Evolutionary conservation across 2,329 filamentous ascomycete genomes (phyloP), one percentile per base, ranked within the genome.

Genomic region (Phaeosphaeriaceae sp.): DNA sequence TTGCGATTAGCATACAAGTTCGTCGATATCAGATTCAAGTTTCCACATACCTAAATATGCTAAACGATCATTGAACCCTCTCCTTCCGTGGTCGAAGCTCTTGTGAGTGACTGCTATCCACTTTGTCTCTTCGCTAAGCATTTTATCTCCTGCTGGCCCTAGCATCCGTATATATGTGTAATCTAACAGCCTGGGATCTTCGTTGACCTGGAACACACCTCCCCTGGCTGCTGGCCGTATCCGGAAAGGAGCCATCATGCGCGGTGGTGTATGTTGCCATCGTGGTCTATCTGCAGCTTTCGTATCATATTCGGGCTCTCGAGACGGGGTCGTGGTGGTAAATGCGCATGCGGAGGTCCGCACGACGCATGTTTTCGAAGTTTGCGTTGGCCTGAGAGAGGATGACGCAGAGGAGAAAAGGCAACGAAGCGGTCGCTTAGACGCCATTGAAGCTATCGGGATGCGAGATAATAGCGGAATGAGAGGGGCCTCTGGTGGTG

Each of bases 61-160:
- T 74, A 99, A 79, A 55, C 90, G 85, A 67, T 97, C 93, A 73
- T 99, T 99, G 77, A 93, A 96, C 1, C 93, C 93, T 79, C 92
- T 87, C 67, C 91, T 82, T 43, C 92, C 94, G 70, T 97, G 92
- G 71, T 99, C 93, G 69, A 96, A 97, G 76, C 92, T 97, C 83
- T 97, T 97, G 75, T 97, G 94, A 59, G 94, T 99, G 47, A 99
- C 85, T 23, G 92, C 92, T 67, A 97, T 79, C 94, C 94, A 99
- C 78, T 97, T 97, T 54, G 94, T 81, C 77, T 99, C 93, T 13
- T 97, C 92, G 2, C 88, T 87, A 49, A 99, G 80, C 71, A 94
- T 73, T 62, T 82, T 83, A 60, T 89, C 84, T 48, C 89, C 90
- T 37, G 83, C 85, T 38, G 79, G 79, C 5, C 92, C 93, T 46